Evolutionary conservation across 2,329 filamentous ascomycete genomes (phyloP), one percentile per base, ranked within the genome.

Genomic region (Xylaria sp.): DNA sequence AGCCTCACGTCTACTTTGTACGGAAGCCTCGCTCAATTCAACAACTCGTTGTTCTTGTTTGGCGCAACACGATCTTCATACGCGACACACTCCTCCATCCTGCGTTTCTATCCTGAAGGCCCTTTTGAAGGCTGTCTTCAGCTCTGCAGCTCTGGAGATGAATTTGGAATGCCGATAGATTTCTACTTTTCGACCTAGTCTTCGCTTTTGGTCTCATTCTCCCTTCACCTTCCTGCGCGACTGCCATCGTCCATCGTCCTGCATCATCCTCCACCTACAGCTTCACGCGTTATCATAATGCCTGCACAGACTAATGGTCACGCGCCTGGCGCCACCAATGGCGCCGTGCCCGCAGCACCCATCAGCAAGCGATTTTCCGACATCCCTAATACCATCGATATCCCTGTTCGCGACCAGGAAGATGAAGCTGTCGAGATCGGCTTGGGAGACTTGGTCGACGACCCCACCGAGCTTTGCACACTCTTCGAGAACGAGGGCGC

Each of bases 401-500:
- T 88, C 56, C 85, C 85, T 16, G 83, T 87, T 7, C 82, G 79
- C 57, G 84, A 86, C 65, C 78, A 82, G 60, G 85, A 87, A 63
- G 85, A 87, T 61, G 84, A 92, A 67, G 85, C 84, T 48, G 94
- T 99, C 72, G 94, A 97, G 76, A 91, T 99, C 67, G 91, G 95
- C 69, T 85, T 97, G 49, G 89, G 92, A 69, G 91, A 93, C 61
- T 86, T 97, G 38, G 85, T 92, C 56, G 94, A 97, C 71, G 94
- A 97, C 69, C 91, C 91, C 18, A 96, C 90, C 43, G 94, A 99
- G 76, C 83, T 99, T 4, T 99, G 94, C 72, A 94, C 91, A 24
- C 82, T 99, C 46, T 86, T 99, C 60, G 93, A 99, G 76, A 96
- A 94, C 68, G 95, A 99, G 73, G 87, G 88, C 67, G 92, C 92